Evolutionary conservation across 495 filamentous ascomycete genomes (phyloP).

Genomic region (Tuber brumale): DNA sequence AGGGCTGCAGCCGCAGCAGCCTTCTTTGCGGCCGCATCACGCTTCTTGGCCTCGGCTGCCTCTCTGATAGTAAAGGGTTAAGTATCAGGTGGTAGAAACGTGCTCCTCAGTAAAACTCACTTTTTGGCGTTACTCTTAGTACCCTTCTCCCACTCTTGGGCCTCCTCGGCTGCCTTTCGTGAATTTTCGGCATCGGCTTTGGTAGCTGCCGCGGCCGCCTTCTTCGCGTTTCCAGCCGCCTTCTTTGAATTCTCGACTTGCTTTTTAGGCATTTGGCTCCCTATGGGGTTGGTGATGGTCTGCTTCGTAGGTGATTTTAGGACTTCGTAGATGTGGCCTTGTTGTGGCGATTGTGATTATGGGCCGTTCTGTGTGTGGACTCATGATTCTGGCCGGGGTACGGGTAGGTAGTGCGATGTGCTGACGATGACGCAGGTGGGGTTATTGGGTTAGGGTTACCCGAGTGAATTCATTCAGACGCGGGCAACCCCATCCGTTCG

Average conservation of each 20-base stretch:
- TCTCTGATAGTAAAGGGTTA: slow-evolving; percentile 20
- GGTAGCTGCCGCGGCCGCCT: slow-evolving; percentile 74
- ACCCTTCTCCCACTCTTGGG: slow-evolving; percentile 75
- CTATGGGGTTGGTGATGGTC: neutral
- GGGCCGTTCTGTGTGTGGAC: too few species aligned
- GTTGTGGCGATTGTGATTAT: too few species aligned
- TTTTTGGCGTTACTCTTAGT: slow-evolving; percentile 77
- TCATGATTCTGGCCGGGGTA: too few species aligned
- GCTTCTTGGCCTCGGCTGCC: slow-evolving; percentile 39
- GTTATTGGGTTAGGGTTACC: too few species aligned
- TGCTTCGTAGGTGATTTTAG: neutral
- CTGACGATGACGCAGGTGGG: too few species aligned
- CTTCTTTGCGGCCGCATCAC: slow-evolving; percentile 61
- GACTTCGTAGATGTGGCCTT: too few species aligned
- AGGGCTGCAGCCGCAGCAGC: slow-evolving; percentile 74
- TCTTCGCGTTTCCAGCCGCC: slow-evolving; percentile 80
- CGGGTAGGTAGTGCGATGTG: too few species aligned
- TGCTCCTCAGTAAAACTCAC: slow-evolving; percentile 47
- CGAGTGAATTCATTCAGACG: too few species aligned
- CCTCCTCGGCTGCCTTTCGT: slow-evolving; percentile 63
- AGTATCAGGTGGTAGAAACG: slow-evolving; percentile 2
- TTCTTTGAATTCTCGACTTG: slow-evolving; percentile 77
- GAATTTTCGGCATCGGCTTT: slow-evolving; percentile 66
- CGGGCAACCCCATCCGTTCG: too few species aligned
- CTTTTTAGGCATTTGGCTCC: slow-evolving; percentile 47